These are phyloP conservation scores for Karstenula rhodostoma DNA, from an alignment of 2,329 filamentous ascomycete species.

Conservation along the genomic window DNA sequence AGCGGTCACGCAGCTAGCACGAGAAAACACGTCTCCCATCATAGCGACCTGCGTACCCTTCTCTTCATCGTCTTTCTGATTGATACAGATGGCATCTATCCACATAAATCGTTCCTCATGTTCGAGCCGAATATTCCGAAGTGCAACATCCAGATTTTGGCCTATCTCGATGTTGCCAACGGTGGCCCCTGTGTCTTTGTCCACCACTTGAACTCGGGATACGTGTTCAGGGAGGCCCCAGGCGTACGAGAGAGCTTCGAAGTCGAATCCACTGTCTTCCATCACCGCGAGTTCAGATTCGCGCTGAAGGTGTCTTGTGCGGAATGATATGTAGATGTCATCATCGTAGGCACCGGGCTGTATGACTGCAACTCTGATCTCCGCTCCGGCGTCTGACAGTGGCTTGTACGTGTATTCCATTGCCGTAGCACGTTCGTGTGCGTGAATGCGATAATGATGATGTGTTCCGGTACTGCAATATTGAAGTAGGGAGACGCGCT, in stretches of 20 bases:
- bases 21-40: too few species aligned
- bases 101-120: background rate
- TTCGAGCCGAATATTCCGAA: background rate
- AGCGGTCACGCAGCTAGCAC: too few species aligned
- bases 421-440: background rate
- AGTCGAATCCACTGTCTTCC: background rate
- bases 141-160: background rate
- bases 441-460: background rate
- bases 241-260: background rate
- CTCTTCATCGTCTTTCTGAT: too few species aligned
- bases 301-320: background rate
- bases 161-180: background rate
- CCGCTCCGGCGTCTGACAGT: background rate
- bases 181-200: too few species aligned
- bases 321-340: background rate
- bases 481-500: too few species aligned
- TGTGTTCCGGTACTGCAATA: too few species aligned
- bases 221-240: background rate
- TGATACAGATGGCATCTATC: background rate
- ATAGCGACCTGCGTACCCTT: too few species aligned
- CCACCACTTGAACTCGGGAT: too few species aligned
- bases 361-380: background rate
- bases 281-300: background rate
- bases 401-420: background rate
- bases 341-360: background rate